Conservation (phyloP, 495 filamentous ascomycete species). For the Annulohypoxylon stygium region DNA sequence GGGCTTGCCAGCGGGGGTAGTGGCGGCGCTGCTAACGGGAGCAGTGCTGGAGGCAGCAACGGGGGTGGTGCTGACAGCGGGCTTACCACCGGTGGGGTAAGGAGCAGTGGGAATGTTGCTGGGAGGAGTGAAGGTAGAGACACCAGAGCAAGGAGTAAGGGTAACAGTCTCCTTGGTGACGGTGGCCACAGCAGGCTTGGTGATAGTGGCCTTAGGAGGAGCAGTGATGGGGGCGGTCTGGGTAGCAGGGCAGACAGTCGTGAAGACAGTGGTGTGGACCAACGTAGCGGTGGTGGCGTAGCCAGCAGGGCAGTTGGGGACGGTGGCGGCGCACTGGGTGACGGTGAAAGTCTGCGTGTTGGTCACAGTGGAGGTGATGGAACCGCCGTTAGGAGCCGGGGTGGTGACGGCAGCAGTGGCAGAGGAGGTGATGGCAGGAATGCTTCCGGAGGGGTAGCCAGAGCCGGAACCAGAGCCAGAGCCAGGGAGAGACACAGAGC, state of each 20-base stretch:
- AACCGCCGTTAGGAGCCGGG: conserved; percentile 26
- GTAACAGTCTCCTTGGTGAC: conserved; percentile 50
- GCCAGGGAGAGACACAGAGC: conserved; percentile 1
- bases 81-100: conserved; percentile 43
- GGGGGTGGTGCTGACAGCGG: conserved; percentile 25
- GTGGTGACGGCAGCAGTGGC: conserved; percentile 22
- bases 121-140: conserved; percentile 49
- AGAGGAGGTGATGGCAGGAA: conserved; percentile 7
- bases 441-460: conserved; percentile 15
- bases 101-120: conserved; percentile 46
- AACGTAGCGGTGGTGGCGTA: conserved; percentile 51
- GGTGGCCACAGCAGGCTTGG: conserved; percentile 39
- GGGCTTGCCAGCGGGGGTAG: conserved; percentile 12
- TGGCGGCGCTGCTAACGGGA: neutral
- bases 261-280: conserved; percentile 46
- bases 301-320: conserved; percentile 53
- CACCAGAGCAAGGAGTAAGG: conserved; percentile 48
- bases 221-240: conserved; percentile 44
- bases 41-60: neutral
- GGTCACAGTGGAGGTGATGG: conserved; percentile 46
- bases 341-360: conserved; percentile 50
- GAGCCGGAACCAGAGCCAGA: conserved; percentile 15
- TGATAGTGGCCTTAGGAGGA: conserved; percentile 44
- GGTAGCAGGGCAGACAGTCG: conserved; percentile 53
- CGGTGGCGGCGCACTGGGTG: conserved; percentile 50